A percentile compares a stretch with the other conserved stretches of the same genome.
phyloP scores from a whole-genome alignment of 176 grass and related monocot species.

The Triticum monococcum region DNA sequence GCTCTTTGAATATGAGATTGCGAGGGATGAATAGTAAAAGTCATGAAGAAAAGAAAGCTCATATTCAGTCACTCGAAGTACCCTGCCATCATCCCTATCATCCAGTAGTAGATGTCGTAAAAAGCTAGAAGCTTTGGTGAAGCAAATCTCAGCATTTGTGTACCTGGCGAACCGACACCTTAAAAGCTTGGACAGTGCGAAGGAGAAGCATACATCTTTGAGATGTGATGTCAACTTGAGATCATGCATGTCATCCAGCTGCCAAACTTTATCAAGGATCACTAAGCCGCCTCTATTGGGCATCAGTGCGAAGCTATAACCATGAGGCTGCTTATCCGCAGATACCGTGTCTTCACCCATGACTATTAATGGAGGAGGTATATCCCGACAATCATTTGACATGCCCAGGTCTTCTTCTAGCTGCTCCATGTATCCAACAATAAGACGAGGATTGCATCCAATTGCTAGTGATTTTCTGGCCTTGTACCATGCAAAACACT shows the following conservation, averaged over 20 bases:
- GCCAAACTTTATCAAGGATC: neutral
- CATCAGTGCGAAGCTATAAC: neutral
- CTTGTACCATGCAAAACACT: neutral
- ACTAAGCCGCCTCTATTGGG: neutral
- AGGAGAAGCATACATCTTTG: neutral
- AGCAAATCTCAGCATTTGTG: neutral
- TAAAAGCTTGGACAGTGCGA: conserved; percentile 6
- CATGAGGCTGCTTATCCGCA: neutral
- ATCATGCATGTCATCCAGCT: neutral
- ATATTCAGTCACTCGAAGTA: neutral
- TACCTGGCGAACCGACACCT: neutral
- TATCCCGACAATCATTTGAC: neutral
- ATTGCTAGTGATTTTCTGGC: neutral
- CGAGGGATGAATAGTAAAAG: neutral
- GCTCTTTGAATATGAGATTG: neutral
- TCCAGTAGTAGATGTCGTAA: neutral
- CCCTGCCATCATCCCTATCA: neutral
- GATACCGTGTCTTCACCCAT: neutral
- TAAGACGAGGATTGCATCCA: neutral
- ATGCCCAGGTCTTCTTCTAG: too few relatives aligned
- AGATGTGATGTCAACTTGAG: too few relatives aligned
- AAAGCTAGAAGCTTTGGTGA: neutral
- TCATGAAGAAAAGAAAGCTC: conserved; percentile 9
- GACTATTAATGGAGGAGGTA: neutral
- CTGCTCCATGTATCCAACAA: neutral